Evolutionary conservation across 768 basidiomycete species (phyloP), one percentile per base, ranked within the genome.

Genomic region (Psilocybe tampanensis): DNA sequence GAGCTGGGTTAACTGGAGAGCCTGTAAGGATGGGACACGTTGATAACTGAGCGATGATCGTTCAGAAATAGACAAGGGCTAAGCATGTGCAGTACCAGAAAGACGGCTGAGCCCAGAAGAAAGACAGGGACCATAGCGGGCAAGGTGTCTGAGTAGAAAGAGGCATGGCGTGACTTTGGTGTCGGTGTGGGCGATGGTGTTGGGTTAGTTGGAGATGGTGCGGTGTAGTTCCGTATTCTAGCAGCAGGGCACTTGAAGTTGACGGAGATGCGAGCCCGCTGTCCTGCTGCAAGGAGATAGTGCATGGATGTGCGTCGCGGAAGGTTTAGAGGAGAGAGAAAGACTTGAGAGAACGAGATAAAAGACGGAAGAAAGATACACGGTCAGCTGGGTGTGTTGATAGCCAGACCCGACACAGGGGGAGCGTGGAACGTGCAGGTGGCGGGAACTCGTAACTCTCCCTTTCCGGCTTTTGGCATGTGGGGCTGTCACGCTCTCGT

Each of bases 121-220:
- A 86, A 85, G 52, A 94, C 75, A 8, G 91, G 92, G 47, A 92
- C 72, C 89, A 92, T 92, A 29, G 83, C 83, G 23, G 92, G 92
- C 36, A 88, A 71, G 47, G 86, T 78, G 51, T 84, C 80, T 43
- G 83, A 75, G 70, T 94, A 94, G 80, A 88, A 86, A 61, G 78
- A 74, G 6, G 81, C 81, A 68, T 92, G 88, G 48, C 77, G 72
- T 26, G 81, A 84, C 54, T 69, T 75, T 5, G 63, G 62, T 44
- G 29, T 66, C 59, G 64, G 51, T 23, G 21, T 12, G 19, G 52
- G 51, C 53, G 41, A 33, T 4, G 29, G 59, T 36, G 55, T 48
- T 41, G 32, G 65, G 62, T 54, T 56, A 54, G 63, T 34, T 56
- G 52, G 54, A 22, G 41, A 47, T 32, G 51, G 32, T 41, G 43